phyloP scores from a whole-genome alignment of 1,139 yeast species.

The Yamadazyma dushanensis region DNA sequence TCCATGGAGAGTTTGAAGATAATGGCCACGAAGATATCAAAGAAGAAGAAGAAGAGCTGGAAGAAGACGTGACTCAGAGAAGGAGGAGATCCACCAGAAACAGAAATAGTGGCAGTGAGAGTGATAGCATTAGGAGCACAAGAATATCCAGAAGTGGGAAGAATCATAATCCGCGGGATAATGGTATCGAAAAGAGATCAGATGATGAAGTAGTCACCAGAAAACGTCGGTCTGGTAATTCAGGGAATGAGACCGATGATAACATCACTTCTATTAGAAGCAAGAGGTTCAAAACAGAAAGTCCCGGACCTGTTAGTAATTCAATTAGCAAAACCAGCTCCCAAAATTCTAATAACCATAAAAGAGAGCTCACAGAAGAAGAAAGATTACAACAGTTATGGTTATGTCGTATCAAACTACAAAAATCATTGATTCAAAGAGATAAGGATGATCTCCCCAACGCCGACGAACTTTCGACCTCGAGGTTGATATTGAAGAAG shows the following conservation, averaged over 20 bases:
- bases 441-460: conserved; percentile 46
- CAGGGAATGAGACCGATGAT: conserved; percentile 1
- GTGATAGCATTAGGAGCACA: neutral
- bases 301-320: conserved; percentile 14
- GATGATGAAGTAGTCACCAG: conserved; percentile 15
- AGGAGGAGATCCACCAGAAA: conserved; percentile 1
- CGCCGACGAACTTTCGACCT: conserved; percentile 55
- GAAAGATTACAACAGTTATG: conserved; percentile 49
- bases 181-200: conserved; percentile 14
- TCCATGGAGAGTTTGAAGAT: conserved; percentile 10
- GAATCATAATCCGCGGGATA: neutral
- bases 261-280: neutral
- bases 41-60: conserved; percentile 8
- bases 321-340: conserved; percentile 5
- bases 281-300: conserved; percentile 17
- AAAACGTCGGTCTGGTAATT: conserved; percentile 5
- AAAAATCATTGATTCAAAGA: conserved; percentile 45
- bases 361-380: conserved; percentile 25
- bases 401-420: conserved; percentile 48
- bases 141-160: conserved; percentile 5
- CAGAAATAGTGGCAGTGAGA: conserved; percentile 1
- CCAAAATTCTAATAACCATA: conserved; percentile 5
- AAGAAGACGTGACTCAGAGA: too few species aligned
- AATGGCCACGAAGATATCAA: conserved; percentile 6
- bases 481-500: conserved; percentile 53